phyloP scores from a whole-genome alignment of 768 basidiomycete genomes.

The Nevesoporus exiguus region DNA sequence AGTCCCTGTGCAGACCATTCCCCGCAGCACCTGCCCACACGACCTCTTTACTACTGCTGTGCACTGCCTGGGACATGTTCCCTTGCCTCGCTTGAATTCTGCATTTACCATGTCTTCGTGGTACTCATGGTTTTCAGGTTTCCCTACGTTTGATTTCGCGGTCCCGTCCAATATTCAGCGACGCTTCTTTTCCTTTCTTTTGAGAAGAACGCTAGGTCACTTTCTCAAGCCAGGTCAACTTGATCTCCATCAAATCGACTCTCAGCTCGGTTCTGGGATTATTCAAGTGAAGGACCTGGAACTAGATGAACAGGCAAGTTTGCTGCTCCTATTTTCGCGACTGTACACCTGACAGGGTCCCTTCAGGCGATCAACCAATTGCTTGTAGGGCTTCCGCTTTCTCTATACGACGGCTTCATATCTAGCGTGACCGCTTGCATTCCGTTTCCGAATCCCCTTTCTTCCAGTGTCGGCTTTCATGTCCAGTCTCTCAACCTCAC shows the following conservation, averaged over 20 bases:
- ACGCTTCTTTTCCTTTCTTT: constrained; percentile 84
- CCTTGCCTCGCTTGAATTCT: constrained; percentile 11
- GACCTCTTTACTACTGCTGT: background rate
- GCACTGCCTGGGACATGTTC: constrained; percentile 16
- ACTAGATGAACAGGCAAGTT: constrained; percentile 67
- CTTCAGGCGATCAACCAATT: constrained; percentile 75
- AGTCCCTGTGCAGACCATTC: constrained; percentile 5
- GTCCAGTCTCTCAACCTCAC: constrained; percentile 65
- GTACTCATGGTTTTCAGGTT: constrained; percentile 51
- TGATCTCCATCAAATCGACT: constrained; percentile 82
- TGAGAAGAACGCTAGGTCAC: constrained; percentile 80
- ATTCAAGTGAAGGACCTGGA: constrained; percentile 84
- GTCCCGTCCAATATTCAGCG: constrained; percentile 76
- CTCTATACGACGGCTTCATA: constrained; percentile 67
- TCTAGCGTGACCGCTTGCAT: constrained; percentile 73
- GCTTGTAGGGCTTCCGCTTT: constrained; percentile 61
- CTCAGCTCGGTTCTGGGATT: constrained; percentile 88
- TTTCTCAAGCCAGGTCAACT: constrained; percentile 88
- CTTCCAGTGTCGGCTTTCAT: constrained; percentile 67
- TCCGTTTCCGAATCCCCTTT: constrained; percentile 82
- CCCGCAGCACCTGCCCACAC: constrained; percentile 2
- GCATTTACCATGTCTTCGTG: constrained; percentile 44
- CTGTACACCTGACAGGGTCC: constrained; percentile 15
- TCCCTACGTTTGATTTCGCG: constrained; percentile 63
- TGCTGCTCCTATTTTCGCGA: background rate